Base-by-base conservation (phyloP, 1,284 basidiomycete species). In the Cystobasidiaceae sp. region DNA sequence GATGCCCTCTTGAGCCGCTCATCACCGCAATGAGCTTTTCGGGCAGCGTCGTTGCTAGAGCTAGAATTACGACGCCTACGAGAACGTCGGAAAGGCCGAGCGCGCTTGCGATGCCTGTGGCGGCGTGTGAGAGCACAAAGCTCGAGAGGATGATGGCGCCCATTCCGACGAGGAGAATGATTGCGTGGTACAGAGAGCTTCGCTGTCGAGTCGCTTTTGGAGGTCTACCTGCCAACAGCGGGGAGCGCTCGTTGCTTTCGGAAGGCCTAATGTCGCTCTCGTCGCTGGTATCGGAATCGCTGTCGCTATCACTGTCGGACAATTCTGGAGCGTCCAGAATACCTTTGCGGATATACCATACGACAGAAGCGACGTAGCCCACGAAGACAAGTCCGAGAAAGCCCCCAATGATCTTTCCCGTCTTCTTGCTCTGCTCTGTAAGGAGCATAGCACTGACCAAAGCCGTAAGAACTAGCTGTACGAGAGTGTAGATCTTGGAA, bases 11-110 rank as follows among this genome's bases (percentile, higher is more conserved):
- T 2, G 67, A 63, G 2, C 73, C 75, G 4, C 68, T 70, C 41
- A 74, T 68, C 46, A 73, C 67, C 9, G 73, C 73, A 9, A 77
- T 71, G 19, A 74, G 56, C 65, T 77, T 77, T 39, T 76, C 75
- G 0, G 75, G 75, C 6, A 77, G 54, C 15, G 75, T 77, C 8
- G 75, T 77, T 1, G 73, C 72, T 37, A 77, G 72, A 15, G 70
- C 71, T 9, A 77, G 69, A 17, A 76, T 64, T 7, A 74, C 73
- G 21, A 77, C 60, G 19, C 75, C 75, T 13, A 73, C 63, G 0
- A 74, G 66, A 1, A 73, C 70, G 21, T 75, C 70, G 1, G 74
- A 75, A 1, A 76, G 62, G 48, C 72, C 70, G 0, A 70, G 34
- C 13, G 69, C 44, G 21, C 70, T 66, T 11, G 72, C 73, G 30